Evolutionary conservation across 306 rosid genomes (phyloP).

Genomic region (Quercus berberidifolia): DNA sequence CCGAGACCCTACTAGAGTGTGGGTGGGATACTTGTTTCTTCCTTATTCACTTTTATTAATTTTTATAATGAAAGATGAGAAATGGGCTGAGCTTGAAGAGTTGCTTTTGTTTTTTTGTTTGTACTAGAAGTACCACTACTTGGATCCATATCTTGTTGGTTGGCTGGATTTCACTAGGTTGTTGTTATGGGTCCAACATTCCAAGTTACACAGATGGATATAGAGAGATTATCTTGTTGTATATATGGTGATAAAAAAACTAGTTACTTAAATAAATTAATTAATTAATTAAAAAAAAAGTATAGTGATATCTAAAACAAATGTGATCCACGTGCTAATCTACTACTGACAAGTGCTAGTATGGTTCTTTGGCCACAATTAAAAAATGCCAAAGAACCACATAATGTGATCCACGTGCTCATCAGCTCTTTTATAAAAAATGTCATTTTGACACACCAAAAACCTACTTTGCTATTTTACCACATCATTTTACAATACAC

Average conservation of each 20-base stretch:
- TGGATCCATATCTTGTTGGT: constrained; percentile 37
- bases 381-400: too few relatives aligned
- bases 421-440: too few relatives aligned
- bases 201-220: neutral
- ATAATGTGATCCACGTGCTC: too few relatives aligned
- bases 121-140: constrained; percentile 27
- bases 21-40: neutral
- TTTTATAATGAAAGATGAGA: neutral
- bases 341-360: neutral
- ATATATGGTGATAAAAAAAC: neutral
- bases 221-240: neutral
- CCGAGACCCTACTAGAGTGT: accelerated
- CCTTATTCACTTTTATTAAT: neutral
- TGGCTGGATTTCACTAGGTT: constrained; percentile 48
- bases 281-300: too few relatives aligned
- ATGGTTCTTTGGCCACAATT: neutral
- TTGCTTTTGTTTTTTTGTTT: constrained; percentile 4
- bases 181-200: constrained; percentile 23
- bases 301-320: neutral
- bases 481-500: too few relatives aligned
- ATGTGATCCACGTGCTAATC: constrained; percentile 27
- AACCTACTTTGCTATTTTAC: too few relatives aligned
- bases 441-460: too few relatives aligned
- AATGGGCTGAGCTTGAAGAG: constrained; percentile 5
- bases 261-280: too few relatives aligned